Conservation (phyloP, 345 rosid species). For the Trapa incisa region DNA sequence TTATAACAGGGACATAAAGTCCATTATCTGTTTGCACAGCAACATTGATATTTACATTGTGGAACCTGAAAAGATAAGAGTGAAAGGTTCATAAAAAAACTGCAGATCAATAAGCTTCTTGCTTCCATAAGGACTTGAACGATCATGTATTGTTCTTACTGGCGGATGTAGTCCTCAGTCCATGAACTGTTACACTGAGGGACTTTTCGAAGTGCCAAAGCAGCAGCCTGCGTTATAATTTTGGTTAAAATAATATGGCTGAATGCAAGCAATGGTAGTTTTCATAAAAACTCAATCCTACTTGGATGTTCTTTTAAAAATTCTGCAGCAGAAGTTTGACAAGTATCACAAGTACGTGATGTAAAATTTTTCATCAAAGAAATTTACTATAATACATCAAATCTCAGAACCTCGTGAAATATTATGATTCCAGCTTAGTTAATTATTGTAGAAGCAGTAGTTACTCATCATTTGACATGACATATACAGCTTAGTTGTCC, state of each 20-base stretch:
- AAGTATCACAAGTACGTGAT: neutral
- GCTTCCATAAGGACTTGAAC: neutral
- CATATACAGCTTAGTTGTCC: neutral
- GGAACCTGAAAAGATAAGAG: conserved; percentile 37
- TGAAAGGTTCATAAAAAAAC: conserved; percentile 3
- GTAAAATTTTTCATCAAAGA: neutral
- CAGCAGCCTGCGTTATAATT: conserved; percentile 62
- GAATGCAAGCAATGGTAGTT: neutral
- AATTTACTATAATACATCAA: neutral
- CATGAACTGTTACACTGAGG: conserved; percentile 98
- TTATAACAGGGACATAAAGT: conserved; percentile 84
- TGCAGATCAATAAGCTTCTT: neutral
- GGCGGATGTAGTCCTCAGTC: conserved; percentile 85
- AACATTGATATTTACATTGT: conserved; percentile 75
- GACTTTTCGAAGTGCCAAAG: conserved; percentile 80
- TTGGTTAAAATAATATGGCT: conserved; percentile 5
- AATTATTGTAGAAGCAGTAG: neutral
- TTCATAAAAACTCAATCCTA: neutral
- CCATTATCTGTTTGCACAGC: conserved; percentile 98
- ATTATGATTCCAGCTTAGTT: neutral
- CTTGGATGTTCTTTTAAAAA: neutral
- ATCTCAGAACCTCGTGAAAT: neutral
- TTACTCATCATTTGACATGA: neutral
- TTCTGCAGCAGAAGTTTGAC: neutral
- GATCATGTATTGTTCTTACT: conserved; percentile 36